Percentiles rank a stretch among this genome's conserved stretches.
Conservation (phyloP, 495 filamentous ascomycete genomes). For the Neurospora sp. region DNA sequence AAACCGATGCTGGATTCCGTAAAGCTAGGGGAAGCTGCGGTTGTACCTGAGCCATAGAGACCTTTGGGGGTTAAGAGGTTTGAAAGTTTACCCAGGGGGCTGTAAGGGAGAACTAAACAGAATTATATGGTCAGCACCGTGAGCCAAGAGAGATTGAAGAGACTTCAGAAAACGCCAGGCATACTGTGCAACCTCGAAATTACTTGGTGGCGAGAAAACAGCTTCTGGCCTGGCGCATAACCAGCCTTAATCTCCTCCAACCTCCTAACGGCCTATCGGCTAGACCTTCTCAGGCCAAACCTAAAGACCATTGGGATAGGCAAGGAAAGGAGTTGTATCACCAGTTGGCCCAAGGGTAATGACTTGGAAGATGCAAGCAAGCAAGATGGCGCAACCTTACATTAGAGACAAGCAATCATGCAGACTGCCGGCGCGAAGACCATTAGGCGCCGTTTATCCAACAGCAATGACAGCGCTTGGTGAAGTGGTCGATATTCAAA, state of each 20-base stretch:
- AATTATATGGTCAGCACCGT: background rate
- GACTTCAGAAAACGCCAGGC: background rate
- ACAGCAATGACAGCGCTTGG: conserved; percentile 1
- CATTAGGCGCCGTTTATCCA: conserved; percentile 3
- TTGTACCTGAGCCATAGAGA: background rate
- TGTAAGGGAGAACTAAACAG: background rate
- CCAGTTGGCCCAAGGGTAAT: background rate
- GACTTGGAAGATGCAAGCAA: background rate
- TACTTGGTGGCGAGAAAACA: background rate
- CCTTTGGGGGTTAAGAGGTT: background rate
- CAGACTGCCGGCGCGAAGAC: conserved; percentile 3
- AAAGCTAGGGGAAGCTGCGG: background rate
- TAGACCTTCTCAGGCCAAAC: background rate
- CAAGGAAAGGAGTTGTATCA: background rate
- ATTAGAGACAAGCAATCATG: conserved; percentile 5
- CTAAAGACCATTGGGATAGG: background rate
- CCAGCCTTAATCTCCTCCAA: background rate
- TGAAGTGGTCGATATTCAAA: background rate
- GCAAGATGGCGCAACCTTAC: background rate
- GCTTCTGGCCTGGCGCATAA: background rate
- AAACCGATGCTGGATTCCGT: background rate
- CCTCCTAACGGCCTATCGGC: background rate
- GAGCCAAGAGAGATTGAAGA: background rate
- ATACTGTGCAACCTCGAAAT: background rate
- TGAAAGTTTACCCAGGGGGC: background rate